Evolutionary conservation across 2,329 filamentous ascomycete genomes (phyloP).

Genomic region (Tolypocladium sp.): DNA sequence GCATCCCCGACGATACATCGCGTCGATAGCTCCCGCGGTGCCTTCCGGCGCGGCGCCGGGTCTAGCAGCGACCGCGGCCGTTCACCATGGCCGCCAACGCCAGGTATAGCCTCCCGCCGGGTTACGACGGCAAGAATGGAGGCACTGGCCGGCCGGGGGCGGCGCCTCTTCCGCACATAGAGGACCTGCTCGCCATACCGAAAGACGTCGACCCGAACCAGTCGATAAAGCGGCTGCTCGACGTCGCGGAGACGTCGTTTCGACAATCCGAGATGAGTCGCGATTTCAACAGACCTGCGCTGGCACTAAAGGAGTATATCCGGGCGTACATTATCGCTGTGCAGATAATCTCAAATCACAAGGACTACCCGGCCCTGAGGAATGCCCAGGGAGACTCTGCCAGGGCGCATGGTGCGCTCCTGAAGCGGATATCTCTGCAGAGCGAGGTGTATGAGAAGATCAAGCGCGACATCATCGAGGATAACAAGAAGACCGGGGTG

Average conservation of each 20-base stretch:
- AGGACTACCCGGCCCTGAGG: slow-evolving; percentile 60
- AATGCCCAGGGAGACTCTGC: slow-evolving; percentile 39
- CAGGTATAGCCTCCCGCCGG: slow-evolving; percentile 18
- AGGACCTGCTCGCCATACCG: slow-evolving; percentile 38
- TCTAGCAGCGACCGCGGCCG: slow-evolving; percentile 10
- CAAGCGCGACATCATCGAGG: slow-evolving; percentile 50
- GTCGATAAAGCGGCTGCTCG: slow-evolving; percentile 44
- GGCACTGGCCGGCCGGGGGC: slow-evolving; percentile 13
- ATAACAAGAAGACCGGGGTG: slow-evolving; percentile 55
- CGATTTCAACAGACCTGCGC: slow-evolving; percentile 58
- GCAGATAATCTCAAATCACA: slow-evolving; percentile 66
- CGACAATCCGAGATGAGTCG: slow-evolving; percentile 52
- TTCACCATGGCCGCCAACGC: slow-evolving; percentile 21
- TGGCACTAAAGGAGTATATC: slow-evolving; percentile 77
- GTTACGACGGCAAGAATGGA: slow-evolving; percentile 18
- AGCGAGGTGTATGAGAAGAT: slow-evolving; percentile 45
- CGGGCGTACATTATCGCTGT: slow-evolving; percentile 71
- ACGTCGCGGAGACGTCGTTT: slow-evolving; percentile 41
- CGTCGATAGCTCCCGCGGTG: not conserved
- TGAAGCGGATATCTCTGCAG: slow-evolving; percentile 39
- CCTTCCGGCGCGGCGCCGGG: not conserved
- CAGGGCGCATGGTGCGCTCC: slow-evolving; percentile 39
- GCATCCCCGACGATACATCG: not conserved
- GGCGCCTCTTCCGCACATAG: slow-evolving; percentile 40
- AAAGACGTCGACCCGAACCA: slow-evolving; percentile 38